Base-by-base conservation (phyloP, 495 filamentous ascomycete genomes). In the Xylaria palmicola region DNA sequence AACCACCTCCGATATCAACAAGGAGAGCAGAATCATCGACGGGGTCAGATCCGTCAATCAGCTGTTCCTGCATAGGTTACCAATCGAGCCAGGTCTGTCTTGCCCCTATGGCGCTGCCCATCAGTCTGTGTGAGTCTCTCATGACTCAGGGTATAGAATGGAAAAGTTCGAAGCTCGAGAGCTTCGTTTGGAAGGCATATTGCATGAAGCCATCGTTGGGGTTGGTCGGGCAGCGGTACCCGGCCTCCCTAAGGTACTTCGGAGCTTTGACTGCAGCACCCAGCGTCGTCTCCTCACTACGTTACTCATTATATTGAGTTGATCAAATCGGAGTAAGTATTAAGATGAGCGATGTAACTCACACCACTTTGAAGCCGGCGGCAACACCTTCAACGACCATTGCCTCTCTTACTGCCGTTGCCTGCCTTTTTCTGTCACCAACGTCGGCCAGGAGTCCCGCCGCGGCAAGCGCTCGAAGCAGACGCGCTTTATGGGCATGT, bases 1-100 rank as follows among this genome's bases (percentile, higher is more conserved):
- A 60, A 5, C 72, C 72, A 7, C 75, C 77, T 29, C 72, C 75
- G 1, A 79, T 65, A 50, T 79, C 77, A 6, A 79, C 75, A 3
- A 78, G 49, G 12, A 78, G 47, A 44, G 41, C 24, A 1, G 54
- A 13, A 15, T 57, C 54, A 20, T 52, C 27, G 13, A 3, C n/a
- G 19, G 54, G 39, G 6, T 44, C 27, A 12, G 27, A 44, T 4
- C 54, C 54, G 26, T 57, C 17, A 4, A 57, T 57, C 22, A 57
- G 29, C n/a, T 8, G 56, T 10, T 67, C 52, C 20, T 70, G 54
- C 20, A 69, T 64, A 22, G 68, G 71, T 43, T 68, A 74, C 62
- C 67, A 72, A 48, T 72, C 68, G 8, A 65, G 22, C 69, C 69
- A 72, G 2, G 24, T 55, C 20, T 57, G 48, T n/a, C 65, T 60